Evolutionary conservation across 352 stramenopile species (phyloP), one percentile per base, ranked within the genome.

Genomic region (Pythium guiyangense): DNA sequence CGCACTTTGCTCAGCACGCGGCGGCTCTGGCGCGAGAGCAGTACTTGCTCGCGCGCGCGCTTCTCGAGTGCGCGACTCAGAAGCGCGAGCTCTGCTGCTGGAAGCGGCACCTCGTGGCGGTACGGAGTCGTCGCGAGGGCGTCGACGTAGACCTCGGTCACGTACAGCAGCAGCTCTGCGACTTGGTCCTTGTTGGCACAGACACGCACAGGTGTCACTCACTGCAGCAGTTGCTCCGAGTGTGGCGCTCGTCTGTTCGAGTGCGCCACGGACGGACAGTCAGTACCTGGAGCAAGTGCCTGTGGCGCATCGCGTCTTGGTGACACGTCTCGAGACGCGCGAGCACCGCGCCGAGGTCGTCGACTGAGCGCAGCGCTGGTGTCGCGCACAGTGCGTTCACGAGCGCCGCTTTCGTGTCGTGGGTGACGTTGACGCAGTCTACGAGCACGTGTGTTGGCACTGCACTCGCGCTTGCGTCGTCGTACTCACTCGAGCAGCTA

Each of bases 61-160:
- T 63, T 65, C 20, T 71, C 53, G 22, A 83, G 54, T 6, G 67
- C 45, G 8, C 60, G 52, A 10, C 40, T 64, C 2, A 88, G 58
- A 12, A 62, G 14, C 2, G 2, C 22, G 2, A 81, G 57, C 12
- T 74, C 61, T 25, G 61, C 48, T 10, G 64, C 49, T 14, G 54
- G 50, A 12, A 66, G 73, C 2, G 51, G 22, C 17, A 10, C 47
- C 6, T 25, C 35, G 42, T 70, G 63, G 48, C 12, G 18, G 11
- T 83, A 84, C 11, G 75, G 75, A 25, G 65, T 81, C 20, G 59
- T 75, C 1, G 67, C 71, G 5, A 84, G n/a, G 1, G 73, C 69
- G 10, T 88, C 73, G 12, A 84, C 66, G 18, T 79, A 77, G 4
- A 77, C 42, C 39, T 85, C 75, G 40, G 72, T 62, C 4, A 77